Evolutionary conservation across 129 eudicot species (phyloP), one percentile per base, ranked within the genome.

Genomic region (Tagetes patula): DNA sequence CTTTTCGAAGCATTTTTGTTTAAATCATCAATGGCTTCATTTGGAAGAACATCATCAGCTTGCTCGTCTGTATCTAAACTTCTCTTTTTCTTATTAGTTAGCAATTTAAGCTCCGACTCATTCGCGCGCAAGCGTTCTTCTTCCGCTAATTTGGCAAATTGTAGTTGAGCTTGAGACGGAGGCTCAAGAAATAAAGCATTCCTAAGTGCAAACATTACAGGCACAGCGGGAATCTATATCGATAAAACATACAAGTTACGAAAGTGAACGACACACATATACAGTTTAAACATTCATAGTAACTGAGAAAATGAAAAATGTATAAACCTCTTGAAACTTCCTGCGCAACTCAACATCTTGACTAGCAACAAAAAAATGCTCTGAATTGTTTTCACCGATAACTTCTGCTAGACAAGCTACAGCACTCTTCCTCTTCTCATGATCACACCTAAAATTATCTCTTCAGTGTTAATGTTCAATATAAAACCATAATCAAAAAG

Each of bases 311-410:
- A 37, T 38, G 30, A 37, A 42, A 80, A 1, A 45, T 0, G 48
- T 65, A 62, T 62, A n/a, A 73, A 94, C 99, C 99, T 94, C 88
- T 41, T 83, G 93, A 33, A 88, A 82, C 81, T 85, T 82, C 84
- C 77, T 84, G 80, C 99, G 86, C 77, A 90, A 60, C 54, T 90
- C 97, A 43, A 80, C 88, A 72, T 94, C 99, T 79, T 94, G 99
- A 12, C 89, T 84, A 54, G 90, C 97, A 72, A 95, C 96, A 84
- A 90, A 95, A 80, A 95, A 95, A 77, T 95, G 99, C 81, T 95
- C 99, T 0, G 85, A 60, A 34, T 60, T 60, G 65, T 42, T 60
- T 60, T 60, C 65, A 1, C 65, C 65, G 3, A 95, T 85, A 75
- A 86, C 85, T 9, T 95, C 94, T 10, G 80, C 61, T 54, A 95